Evolutionary conservation across 2,329 filamentous ascomycete genomes (phyloP), one percentile per base, ranked within the genome.

Genomic region (Colletotrichum sp.): DNA sequence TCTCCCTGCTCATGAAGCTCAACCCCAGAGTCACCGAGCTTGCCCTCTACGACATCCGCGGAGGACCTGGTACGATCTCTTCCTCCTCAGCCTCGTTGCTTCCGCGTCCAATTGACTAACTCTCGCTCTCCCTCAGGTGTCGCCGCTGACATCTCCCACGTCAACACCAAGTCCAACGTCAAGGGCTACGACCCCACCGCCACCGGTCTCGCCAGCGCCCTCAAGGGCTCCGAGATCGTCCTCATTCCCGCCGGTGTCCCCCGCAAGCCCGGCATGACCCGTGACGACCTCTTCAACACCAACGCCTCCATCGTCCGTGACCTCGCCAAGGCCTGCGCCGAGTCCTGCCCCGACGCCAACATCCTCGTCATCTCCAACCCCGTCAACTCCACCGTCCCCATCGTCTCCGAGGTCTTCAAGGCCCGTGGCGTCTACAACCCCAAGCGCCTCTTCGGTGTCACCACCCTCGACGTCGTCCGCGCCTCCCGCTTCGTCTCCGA

Each of bases 211-310:
- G 91, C 92, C 82, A 91, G 91, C 79, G 94, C 94, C 84, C 92
- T 99, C 86, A 94, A 95, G 89, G 96, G 92, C 85, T 90, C 96
- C 84, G 96, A 99, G 88, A 93, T 99, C 82, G 95, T 99, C 84
- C 93, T 99, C 85, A 99, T 99, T 87, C 97, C 97, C 84, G 97
- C 97, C 84, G 97, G 97, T 91, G 96, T 99, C 81, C 97, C 97
- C 85, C 96, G 97, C 90, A 98, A 98, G 93, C 97, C 97, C 86
- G 97, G 97, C 89, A 99, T 99, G 97, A 98, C 95, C 89, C 96
- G 97, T 91, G 97, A 99, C 89, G 96, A 99, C 87, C 94, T 99
- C 80, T 99, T 99, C 96, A 99, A 99, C 94, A 99, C 96, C 92
- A 99, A 99, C 89, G 97, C 97, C 88, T 98, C 95, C 86, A 99